Evolutionary conservation across 306 rosid genomes (phyloP).

Genomic region (Malus fusca): DNA sequence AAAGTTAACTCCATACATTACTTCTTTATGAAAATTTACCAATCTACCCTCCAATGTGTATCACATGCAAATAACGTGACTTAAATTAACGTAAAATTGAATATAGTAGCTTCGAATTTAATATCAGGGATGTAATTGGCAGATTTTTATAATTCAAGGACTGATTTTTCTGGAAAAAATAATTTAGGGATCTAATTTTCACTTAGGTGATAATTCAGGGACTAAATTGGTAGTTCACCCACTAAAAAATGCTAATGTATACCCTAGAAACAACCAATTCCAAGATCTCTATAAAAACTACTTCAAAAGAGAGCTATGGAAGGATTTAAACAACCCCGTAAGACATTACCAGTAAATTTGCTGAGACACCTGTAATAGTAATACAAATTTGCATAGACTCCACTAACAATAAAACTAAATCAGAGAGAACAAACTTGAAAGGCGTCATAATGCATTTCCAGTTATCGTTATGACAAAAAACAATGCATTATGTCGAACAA

Average conservation of each 20-base stretch:
- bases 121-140: too few relatives aligned
- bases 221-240: too few relatives aligned
- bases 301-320: not conserved
- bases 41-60: too few relatives aligned
- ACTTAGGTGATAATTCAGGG: too few relatives aligned
- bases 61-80: too few relatives aligned
- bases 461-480: conserved; percentile 6
- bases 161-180: too few relatives aligned
- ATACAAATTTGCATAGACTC: conserved; percentile 14
- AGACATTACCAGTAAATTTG: conserved; percentile 7
- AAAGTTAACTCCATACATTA: too few relatives aligned
- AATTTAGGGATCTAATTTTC: too few relatives aligned
- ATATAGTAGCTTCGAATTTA: too few relatives aligned
- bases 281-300: conserved; percentile 16
- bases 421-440: conserved; percentile 1
- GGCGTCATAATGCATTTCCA: not conserved
- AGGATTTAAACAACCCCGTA: conserved; percentile 4
- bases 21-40: too few relatives aligned
- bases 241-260: conserved; percentile 4
- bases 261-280: conserved; percentile 36
- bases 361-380: conserved; percentile 12
- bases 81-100: too few relatives aligned
- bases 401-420: conserved; percentile 11
- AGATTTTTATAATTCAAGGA: too few relatives aligned
- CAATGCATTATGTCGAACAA: conserved; percentile 6